Evolutionary conservation across 73 alveolate genomes (phyloP).

Genomic region (Urostyla sp.): DNA sequence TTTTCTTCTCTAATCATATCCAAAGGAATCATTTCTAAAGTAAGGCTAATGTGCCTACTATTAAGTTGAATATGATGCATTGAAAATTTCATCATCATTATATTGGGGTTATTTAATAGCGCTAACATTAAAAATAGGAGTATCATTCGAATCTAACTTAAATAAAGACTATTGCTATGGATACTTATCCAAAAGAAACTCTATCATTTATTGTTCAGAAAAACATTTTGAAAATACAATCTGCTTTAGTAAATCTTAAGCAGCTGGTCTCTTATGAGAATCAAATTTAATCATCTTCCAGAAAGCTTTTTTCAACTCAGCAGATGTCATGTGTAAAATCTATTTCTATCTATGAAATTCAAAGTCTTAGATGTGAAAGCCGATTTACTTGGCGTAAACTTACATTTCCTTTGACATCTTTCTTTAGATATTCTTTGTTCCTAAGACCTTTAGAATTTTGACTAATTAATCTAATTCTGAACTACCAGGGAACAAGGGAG

Average conservation of each 20-base stretch:
- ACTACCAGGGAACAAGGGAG: slow-evolving; percentile 86
- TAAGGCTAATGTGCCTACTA: no score
- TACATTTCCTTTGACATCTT: slow-evolving; percentile 49
- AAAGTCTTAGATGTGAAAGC: neutral
- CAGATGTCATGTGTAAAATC: slow-evolving; percentile 62
- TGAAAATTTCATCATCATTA: no score
- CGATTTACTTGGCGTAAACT: slow-evolving; percentile 23
- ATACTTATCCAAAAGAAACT: no score
- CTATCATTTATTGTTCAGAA: no score
- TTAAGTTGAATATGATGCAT: no score
- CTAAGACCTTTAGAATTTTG: slow-evolving; percentile 72
- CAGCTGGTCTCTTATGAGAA: slow-evolving; percentile 74
- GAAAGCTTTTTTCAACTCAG: slow-evolving; percentile 75
- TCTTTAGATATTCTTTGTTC: slow-evolving; percentile 67
- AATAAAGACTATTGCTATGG: no score
- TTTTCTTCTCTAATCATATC: no score
- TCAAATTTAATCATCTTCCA: slow-evolving; percentile 73
- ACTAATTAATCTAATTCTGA: slow-evolving; percentile 78
- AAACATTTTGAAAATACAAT: no score
- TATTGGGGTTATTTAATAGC: no score
- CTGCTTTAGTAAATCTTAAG: slow-evolving; percentile 60
- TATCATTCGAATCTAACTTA: no score
- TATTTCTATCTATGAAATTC: slow-evolving; percentile 38
- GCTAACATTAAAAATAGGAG: no score
- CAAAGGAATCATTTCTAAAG: no score